Percentiles rank a stretch among this genome's conserved stretches.
phyloP scores from a whole-genome alignment of 148 eudicot genomes.

The Dianthus caryophyllus region DNA sequence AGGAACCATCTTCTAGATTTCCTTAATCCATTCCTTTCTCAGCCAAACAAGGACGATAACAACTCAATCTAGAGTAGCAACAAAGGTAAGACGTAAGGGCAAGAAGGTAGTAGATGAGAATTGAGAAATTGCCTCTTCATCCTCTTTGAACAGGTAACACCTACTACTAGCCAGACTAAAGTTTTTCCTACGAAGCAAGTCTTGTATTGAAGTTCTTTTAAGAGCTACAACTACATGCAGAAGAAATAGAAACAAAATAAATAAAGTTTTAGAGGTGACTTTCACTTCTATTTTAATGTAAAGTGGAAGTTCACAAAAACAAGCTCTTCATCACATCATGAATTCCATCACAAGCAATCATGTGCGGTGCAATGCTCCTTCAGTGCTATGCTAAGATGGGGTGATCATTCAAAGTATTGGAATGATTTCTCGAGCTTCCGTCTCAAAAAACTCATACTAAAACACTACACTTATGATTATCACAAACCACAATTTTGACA shows the following conservation, averaged over 20 bases:
- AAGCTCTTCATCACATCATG: neutral
- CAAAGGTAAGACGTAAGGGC: neutral
- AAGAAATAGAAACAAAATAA: neutral
- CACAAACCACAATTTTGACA: neutral
- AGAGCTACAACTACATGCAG: neutral
- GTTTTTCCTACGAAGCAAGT: neutral
- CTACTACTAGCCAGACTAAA: neutral
- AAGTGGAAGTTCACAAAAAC: too few relatives aligned
- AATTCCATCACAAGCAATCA: neutral
- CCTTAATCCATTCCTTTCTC: neutral
- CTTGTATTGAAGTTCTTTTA: neutral
- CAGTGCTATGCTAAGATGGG: slow-evolving; percentile 6
- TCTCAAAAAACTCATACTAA: neutral
- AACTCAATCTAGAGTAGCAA: neutral
- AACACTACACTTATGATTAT: neutral
- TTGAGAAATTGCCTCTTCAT: neutral
- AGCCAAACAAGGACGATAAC: neutral
- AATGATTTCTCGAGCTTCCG: neutral
- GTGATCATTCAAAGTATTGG: neutral
- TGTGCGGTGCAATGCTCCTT: neutral
- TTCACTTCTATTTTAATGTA: too few relatives aligned
- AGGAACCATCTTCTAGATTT: neutral
- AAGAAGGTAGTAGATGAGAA: neutral
- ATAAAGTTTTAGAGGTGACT: too few relatives aligned
- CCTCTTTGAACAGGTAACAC: neutral